Evolutionary conservation across 176 grass and related monocot species (phyloP), one percentile per base, ranked within the genome.

Genomic region (Saccharum spontaneum): DNA sequence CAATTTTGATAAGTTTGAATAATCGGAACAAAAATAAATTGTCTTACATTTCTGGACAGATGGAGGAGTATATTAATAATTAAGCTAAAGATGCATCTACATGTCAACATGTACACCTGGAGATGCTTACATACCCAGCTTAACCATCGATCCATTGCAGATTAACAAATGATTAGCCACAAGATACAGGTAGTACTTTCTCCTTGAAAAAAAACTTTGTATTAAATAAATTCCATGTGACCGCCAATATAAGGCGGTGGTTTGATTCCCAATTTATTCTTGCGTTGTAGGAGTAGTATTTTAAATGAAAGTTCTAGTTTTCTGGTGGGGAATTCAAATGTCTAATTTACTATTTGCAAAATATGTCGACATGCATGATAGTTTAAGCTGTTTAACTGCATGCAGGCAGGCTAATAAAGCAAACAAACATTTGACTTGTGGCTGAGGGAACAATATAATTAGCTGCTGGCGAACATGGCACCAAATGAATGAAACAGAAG

Each of bases 51-150:
- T 18, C 20, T 34, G 50, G 6, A 18, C 18, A 22, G 18, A 55
- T 55, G 4, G 50, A 54, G 48, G 33, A 34, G 33, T 50, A 50
- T 34, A 34, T 50, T 46, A 1, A 46, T 46, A 72, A 44, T 31
- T 16, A 17, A 67, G 67, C 16, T 34, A 24, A 2, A 20, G 50
- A 50, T 66, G 69, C 55, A 74, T 83, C 15, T 65, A 10, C 9
- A 30, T 67, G 73, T 20, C 62, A 77, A 40, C 62, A 67, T 67
- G 43, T 38, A 66, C 33, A 84, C 33, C 33, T 76, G 24, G 44
- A 23, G 33, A 81, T 55, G 45, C 46, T 55, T 23, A 24, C 10
- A 0, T 66, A 30, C 30, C 28, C n/a, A 75, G 17, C 57, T 45
- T 48, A 65, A 75, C 57, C 57, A 11, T 7, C 24, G 70, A 22